A percentile compares a stretch with the other conserved stretches of the same genome.
Conservation (phyloP, 345 rosid genomes). For the Syzygium oleosum region DNA sequence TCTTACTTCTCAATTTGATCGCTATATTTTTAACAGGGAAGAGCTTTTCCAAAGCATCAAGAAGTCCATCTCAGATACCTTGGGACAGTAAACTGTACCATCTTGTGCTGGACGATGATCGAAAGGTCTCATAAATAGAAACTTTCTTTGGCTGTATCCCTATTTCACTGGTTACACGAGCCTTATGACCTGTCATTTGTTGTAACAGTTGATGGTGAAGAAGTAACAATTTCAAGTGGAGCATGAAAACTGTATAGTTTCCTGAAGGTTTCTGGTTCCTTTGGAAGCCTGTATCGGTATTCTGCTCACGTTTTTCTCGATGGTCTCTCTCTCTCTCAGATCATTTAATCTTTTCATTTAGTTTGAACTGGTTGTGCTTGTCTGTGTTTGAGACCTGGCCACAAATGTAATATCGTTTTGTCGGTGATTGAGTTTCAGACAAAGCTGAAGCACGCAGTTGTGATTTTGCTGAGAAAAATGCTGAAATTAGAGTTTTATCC, state of each 20-base stretch:
- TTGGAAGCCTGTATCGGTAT: neutral
- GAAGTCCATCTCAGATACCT: conserved; percentile 47
- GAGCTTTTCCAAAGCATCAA: conserved; percentile 59
- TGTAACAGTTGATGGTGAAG: neutral
- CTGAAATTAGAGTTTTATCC: neutral
- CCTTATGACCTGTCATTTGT: neutral
- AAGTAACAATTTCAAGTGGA: neutral
- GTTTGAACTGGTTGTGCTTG: neutral
- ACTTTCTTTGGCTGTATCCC: neutral
- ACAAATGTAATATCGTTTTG: neutral
- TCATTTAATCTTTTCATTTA: neutral
- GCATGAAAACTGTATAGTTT: neutral
- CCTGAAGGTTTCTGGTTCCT: neutral
- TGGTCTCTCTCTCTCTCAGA: neutral
- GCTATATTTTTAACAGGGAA: conserved; percentile 32
- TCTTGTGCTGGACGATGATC: neutral
- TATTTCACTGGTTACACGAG: neutral
- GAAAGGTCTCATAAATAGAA: neutral
- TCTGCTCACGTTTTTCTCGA: neutral
- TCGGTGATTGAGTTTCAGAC: neutral
- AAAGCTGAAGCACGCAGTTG: neutral
- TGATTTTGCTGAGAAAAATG: neutral
- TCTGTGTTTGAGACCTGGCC: neutral
- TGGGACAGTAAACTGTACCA: conserved; percentile 45
- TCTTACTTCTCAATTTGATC: neutral